Base-by-base conservation (phyloP, 2,329 filamentous ascomycete species). In the Penicillium sp. region DNA sequence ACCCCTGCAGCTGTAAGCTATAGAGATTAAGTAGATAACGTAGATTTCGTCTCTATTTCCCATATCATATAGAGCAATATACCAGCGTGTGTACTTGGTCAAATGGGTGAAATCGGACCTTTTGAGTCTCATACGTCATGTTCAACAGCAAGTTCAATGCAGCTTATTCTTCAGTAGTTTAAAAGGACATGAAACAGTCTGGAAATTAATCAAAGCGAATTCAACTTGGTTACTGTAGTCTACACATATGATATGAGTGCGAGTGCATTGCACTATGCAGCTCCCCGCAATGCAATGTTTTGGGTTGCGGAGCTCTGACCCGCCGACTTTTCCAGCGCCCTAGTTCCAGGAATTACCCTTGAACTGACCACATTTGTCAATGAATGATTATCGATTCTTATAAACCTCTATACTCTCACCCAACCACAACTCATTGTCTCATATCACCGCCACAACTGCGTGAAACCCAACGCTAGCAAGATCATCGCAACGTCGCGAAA, bases 221-320 rank as follows among this genome's bases (percentile, higher is more conserved):
- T n/a, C n/a, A n/a, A n/a, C n/a, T n/a, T n/a, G n/a, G n/a, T n/a
- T n/a, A n/a, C n/a, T n/a, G n/a, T n/a, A 9, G 1, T 12, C 11
- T 29, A 11, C 11, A 29, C n/a, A n/a, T n/a, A n/a, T n/a, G n/a
- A n/a, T 29, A 4, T 29, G 11, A 12, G 11, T 29, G n/a, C n/a
- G n/a, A 14, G 27, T 29, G 27, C 11, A 29, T 29, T 12, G 27
- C 11, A 12, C 27, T 29, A 8, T 15, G 33, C 4, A 6, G n/a
- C 37, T 25, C 27, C 52, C 31, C 47, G n/a, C 37, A 43, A 44
- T 35, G 50, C 42, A 52, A 52, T 45, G 41, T 46, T 51, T n/a
- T 52, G 41, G 50, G 22, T 48, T 18, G 48, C 14, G 40, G 33
- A n/a, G 22, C 18, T 22, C 33, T n/a, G 23, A 15, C 26, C 50